A percentile compares a stretch with the other conserved stretches of the same genome.
Evolutionary conservation across 129 eudicot species (phyloP).

Genomic region (Erigeron canadensis): DNA sequence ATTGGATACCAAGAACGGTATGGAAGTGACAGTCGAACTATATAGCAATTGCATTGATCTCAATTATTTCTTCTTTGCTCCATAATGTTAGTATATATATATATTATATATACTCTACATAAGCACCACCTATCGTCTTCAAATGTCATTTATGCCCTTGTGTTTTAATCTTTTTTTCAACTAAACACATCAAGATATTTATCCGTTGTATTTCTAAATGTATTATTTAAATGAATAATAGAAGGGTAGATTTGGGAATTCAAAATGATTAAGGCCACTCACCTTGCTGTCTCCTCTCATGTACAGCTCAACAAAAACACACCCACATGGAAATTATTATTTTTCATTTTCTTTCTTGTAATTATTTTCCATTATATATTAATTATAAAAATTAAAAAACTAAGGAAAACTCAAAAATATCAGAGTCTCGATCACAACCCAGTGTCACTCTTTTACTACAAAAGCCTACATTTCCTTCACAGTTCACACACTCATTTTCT

Average conservation of each 20-base stretch:
- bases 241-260: constrained; percentile 31
- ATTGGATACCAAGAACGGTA: constrained; percentile 27
- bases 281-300: constrained; percentile 46
- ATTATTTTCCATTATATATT: constrained; percentile 33
- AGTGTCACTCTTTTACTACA: constrained; percentile 38
- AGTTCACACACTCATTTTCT: constrained; percentile 12
- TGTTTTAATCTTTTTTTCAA: not conserved
- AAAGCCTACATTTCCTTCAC: constrained; percentile 35
- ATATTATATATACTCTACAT: constrained; percentile 34
- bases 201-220: not conserved
- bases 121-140: constrained; percentile 9
- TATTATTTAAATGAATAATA: not conserved
- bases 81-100: constrained; percentile 35
- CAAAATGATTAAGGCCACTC: constrained; percentile 17
- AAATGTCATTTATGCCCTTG: constrained; percentile 29
- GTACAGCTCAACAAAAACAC: constrained; percentile 56
- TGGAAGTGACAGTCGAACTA: constrained; percentile 21
- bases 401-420: too few relatives aligned
- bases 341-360: constrained; percentile 20
- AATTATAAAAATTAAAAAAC: not conserved
- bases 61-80: constrained; percentile 12
- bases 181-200: not conserved
- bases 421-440: constrained; percentile 38
- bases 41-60: constrained; percentile 12
- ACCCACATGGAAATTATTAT: constrained; percentile 63